Percentiles rank a stretch among this genome's conserved stretches.
These are phyloP conservation scores for Tricholoma terreum DNA, from an alignment of 768 basidiomycete genomes.

Conservation along the genomic window DNA sequence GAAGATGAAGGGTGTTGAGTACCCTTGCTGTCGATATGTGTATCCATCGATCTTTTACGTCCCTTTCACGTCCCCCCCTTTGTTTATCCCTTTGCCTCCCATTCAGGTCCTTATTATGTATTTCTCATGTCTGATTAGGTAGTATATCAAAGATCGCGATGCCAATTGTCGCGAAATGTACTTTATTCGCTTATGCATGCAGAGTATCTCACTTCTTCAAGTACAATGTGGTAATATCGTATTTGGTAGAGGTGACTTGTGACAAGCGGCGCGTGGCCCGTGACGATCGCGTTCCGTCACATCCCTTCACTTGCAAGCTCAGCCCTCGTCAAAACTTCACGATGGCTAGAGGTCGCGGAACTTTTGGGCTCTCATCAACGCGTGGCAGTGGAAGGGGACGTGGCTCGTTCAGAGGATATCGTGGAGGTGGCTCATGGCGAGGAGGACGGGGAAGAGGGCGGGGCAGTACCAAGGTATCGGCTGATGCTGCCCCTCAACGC, in stretches of 20 bases:
- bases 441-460: slow-evolving; percentile 57
- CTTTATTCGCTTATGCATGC: neutral
- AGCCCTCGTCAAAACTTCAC: slow-evolving; percentile 6
- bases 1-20: slow-evolving; percentile 44
- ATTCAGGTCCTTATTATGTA: neutral
- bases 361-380: slow-evolving; percentile 55
- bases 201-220: too few relatives aligned
- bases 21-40: neutral
- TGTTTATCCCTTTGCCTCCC: neutral
- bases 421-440: slow-evolving; percentile 47
- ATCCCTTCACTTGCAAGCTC: neutral
- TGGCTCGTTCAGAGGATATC: slow-evolving; percentile 42
- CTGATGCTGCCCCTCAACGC: slow-evolving; percentile 56
- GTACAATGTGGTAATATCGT: too few relatives aligned
- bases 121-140: slow-evolving; percentile 1
- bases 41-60: slow-evolving; percentile 1
- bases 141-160: neutral
- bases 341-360: slow-evolving; percentile 53
- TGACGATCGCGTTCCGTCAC: neutral
- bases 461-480: slow-evolving; percentile 38
- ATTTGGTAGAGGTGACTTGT: slow-evolving; percentile 6
- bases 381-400: slow-evolving; percentile 44
- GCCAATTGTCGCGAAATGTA: neutral
- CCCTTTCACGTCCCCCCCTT: neutral
- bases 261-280: neutral